Conservation (phyloP, 306 rosid genomes). For the Quercus dentata region DNA sequence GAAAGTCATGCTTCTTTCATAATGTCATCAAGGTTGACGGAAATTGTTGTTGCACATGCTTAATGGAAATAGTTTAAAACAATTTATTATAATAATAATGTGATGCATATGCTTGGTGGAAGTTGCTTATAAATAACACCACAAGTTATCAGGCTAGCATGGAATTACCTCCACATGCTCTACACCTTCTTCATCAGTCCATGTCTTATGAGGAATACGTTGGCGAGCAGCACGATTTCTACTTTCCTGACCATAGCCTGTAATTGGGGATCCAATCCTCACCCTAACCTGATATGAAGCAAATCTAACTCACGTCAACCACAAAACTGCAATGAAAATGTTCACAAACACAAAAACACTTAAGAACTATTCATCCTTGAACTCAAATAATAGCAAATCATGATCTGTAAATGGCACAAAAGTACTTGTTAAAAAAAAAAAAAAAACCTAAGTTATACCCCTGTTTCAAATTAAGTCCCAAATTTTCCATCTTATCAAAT, state of each 20-base stretch:
- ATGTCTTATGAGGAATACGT: conserved; percentile 74
- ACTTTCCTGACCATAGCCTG: conserved; percentile 97
- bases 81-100: not conserved
- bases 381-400: conserved; percentile 14
- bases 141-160: not conserved
- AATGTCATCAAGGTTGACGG: not conserved
- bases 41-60: not conserved
- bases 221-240: conserved; percentile 99
- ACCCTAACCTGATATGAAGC: conserved; percentile 59
- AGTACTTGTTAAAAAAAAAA: too few species aligned
- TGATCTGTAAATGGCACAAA: not conserved
- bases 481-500: too few species aligned
- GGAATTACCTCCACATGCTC: conserved; percentile 86
- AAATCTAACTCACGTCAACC: conserved; percentile 6
- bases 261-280: conserved; percentile 92
- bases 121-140: not conserved
- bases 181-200: conserved; percentile 91
- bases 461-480: too few species aligned
- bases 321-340: not conserved
- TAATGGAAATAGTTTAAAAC: not conserved
- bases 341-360: not conserved
- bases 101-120: not conserved
- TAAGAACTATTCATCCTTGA: not conserved
- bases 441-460: too few species aligned
- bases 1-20: not conserved